Evolutionary conservation across 805 yeast species (phyloP).

Genomic region (Blastobotrys attinorum): DNA sequence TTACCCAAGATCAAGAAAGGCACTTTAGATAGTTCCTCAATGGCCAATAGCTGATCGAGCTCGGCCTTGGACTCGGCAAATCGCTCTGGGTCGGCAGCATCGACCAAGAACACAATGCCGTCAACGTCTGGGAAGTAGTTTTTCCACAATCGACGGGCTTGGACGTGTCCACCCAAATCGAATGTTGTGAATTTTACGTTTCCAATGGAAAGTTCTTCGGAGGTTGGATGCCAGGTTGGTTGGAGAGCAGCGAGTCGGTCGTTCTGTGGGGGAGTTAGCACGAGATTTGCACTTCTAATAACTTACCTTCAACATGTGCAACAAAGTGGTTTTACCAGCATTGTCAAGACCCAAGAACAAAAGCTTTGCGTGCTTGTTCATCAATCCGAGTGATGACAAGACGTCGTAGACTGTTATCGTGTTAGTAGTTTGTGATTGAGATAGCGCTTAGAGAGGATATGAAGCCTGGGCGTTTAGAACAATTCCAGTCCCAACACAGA

Average conservation of each 20-base stretch:
- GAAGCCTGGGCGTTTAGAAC: not conserved
- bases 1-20: slow-evolving; percentile 94
- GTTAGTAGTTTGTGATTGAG: no score
- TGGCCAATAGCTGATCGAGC: slow-evolving; percentile 84
- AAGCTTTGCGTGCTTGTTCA: slow-evolving; percentile 95
- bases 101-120: slow-evolving; percentile 94
- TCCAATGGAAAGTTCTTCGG: slow-evolving; percentile 96
- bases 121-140: slow-evolving; percentile 99
- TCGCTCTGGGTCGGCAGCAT: slow-evolving; percentile 94
- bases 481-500: no score
- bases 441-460: not conserved
- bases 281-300: not conserved
- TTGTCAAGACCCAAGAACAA: slow-evolving; percentile 94
- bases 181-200: slow-evolving; percentile 95
- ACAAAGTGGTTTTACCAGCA: slow-evolving; percentile 91
- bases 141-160: slow-evolving; percentile 98
- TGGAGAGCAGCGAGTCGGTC: slow-evolving; percentile 96
- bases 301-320: slow-evolving; percentile 60
- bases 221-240: slow-evolving; percentile 96
- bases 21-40: slow-evolving; percentile 82
- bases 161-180: slow-evolving; percentile 97
- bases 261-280: slow-evolving; percentile 34
- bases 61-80: slow-evolving; percentile 92
- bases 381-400: slow-evolving; percentile 68
- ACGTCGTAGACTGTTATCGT: slow-evolving; percentile 59